These are phyloP conservation scores for Singerocomus rubriflavus DNA, from an alignment of 1,284 basidiomycete genomes.

Conservation along the genomic window DNA sequence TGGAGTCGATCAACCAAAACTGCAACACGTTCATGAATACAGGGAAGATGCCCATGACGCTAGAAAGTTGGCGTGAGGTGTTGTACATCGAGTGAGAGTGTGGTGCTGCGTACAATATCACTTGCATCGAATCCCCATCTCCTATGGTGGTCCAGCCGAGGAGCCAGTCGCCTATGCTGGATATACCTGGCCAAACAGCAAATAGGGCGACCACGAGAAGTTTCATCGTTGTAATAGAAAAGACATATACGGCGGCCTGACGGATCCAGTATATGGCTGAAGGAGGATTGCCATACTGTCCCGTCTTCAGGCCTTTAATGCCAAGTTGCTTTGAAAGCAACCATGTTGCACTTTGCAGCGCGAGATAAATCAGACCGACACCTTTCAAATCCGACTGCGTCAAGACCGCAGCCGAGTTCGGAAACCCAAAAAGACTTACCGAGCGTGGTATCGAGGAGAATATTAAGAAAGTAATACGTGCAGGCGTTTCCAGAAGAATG, in stretches of 20 bases:
- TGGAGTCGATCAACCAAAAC: conserved; percentile 86
- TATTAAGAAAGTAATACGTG: conserved; percentile 91
- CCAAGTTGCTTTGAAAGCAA: conserved; percentile 64
- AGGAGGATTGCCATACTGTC: conserved; percentile 84
- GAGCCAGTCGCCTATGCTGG: conserved; percentile 76
- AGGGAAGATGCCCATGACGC: conserved; percentile 91
- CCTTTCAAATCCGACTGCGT: conserved; percentile 43
- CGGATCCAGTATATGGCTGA: conserved; percentile 71
- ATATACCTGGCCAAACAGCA: conserved; percentile 68
- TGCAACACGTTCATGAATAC: conserved; percentile 91
- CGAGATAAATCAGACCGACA: conserved; percentile 80
- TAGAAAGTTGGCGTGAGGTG: conserved; percentile 29
- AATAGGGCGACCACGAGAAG: conserved; percentile 76
- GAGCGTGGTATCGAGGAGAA: conserved; percentile 91
- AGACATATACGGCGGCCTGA: conserved; percentile 85
- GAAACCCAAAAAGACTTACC: conserved; percentile 46
- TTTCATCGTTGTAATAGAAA: conserved; percentile 89
- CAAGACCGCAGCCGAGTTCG: background rate
- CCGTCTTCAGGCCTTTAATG: conserved; percentile 79
- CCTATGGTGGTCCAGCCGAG: conserved; percentile 74
- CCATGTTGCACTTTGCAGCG: conserved; percentile 69
- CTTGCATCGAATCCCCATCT: conserved; percentile 62
- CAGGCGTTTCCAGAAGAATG: conserved; percentile 79
- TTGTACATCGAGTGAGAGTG: conserved; percentile 3
- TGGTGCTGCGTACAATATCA: conserved; percentile 67